Evolutionary conservation across 176 grass and related monocot species (phyloP).

Genomic region (Leersia perrieri): DNA sequence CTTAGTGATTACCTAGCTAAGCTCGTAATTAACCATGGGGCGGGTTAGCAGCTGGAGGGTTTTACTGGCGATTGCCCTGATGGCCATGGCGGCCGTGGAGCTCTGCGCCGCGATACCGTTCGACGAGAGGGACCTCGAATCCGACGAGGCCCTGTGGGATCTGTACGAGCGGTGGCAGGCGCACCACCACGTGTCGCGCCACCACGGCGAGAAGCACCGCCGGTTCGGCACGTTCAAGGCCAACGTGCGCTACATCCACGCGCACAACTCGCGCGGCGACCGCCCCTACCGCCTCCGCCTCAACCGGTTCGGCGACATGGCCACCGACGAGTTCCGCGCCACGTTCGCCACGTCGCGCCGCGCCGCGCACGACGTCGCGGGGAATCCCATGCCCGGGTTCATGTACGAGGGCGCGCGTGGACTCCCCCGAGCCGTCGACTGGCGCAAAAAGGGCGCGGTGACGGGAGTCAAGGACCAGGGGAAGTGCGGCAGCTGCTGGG

Average conservation of each 20-base stretch:
- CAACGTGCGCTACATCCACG: conserved; percentile 73
- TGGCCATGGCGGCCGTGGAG: conserved; percentile 13
- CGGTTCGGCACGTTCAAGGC: conserved; percentile 69
- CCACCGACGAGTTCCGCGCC: conserved; percentile 49
- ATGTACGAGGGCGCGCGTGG: conserved; percentile 34
- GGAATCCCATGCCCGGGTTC: conserved; percentile 56
- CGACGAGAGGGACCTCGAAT: conserved; percentile 58
- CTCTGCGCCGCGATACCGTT: conserved; percentile 46
- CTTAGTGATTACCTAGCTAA: background rate
- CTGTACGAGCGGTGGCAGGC: conserved; percentile 76
- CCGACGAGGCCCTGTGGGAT: conserved; percentile 63
- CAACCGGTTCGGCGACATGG: conserved; percentile 85
- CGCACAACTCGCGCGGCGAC: conserved; percentile 59
- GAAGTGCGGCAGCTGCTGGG: conserved; percentile 75
- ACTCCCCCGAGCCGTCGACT: conserved; percentile 55
- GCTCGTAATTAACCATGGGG: conserved; percentile 20
- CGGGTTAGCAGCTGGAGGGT: conserved; percentile 2
- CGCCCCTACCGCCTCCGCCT: conserved; percentile 57
- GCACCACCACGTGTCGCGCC: conserved; percentile 47
- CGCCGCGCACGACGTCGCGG: no score
- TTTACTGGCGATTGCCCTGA: background rate
- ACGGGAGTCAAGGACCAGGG: conserved; percentile 71
- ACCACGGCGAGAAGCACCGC: conserved; percentile 59
- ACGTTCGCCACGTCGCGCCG: conserved; percentile 48
- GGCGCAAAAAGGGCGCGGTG: conserved; percentile 57